phyloP scores from a whole-genome alignment of 257 asterid species.

The Solanum gandarillasii region DNA sequence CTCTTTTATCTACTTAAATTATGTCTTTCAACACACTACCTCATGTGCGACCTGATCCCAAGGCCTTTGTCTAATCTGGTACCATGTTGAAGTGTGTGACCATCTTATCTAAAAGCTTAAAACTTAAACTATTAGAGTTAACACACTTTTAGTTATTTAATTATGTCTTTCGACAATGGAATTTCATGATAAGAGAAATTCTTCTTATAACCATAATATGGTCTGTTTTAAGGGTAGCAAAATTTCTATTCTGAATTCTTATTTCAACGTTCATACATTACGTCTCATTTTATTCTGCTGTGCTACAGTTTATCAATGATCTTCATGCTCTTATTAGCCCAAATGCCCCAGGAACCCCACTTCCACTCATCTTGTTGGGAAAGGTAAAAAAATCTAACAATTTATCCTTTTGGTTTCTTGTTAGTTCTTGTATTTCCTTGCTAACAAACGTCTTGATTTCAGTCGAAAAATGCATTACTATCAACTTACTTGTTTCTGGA shows the following conservation, averaged over 20 bases:
- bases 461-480: slow-evolving; percentile 87
- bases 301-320: slow-evolving; percentile 81
- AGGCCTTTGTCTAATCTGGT: too few species aligned
- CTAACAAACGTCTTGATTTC: slow-evolving; percentile 10
- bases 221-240: neutral
- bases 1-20: neutral
- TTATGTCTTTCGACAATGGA: neutral
- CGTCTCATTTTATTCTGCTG: neutral
- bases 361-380: slow-evolving; percentile 71
- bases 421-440: neutral
- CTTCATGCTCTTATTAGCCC: slow-evolving; percentile 83
- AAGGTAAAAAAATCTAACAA: slow-evolving; percentile 35
- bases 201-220: neutral
- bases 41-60: neutral
- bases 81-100: neutral
- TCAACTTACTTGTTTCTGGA: slow-evolving; percentile 83
- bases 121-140: neutral
- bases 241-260: neutral
- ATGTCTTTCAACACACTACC: neutral
- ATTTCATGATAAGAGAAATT: neutral
- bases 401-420: neutral
- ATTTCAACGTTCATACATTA: neutral
- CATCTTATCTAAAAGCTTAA: neutral
- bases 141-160: neutral
- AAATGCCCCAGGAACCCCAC: slow-evolving; percentile 80